phyloP scores from a whole-genome alignment of 768 basidiomycete species.

The Termitomyces eurrhizus region DNA sequence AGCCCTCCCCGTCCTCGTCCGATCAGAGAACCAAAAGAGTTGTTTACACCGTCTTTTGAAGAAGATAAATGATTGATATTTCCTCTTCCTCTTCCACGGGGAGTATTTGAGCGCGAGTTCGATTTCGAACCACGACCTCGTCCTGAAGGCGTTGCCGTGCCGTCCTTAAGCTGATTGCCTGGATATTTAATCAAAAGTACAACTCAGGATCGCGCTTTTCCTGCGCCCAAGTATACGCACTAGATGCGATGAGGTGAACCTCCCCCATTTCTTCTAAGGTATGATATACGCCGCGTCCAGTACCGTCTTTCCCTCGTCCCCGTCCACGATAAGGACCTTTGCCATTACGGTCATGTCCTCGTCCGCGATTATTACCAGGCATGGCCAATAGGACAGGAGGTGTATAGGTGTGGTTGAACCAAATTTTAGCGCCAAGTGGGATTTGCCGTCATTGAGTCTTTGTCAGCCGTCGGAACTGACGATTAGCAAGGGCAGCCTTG shows the following conservation, averaged over 20 bases:
- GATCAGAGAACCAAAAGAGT: not conserved
- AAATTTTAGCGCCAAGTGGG: not conserved
- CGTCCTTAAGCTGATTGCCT: conserved; percentile 13
- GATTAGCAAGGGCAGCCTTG: too few species aligned
- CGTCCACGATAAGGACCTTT: conserved; percentile 20
- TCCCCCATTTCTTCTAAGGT: conserved; percentile 18
- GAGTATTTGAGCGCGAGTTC: conserved; percentile 14
- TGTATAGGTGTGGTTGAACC: not conserved
- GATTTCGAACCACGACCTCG: conserved; percentile 12
- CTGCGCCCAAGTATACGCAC: conserved; percentile 20
- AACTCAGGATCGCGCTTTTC: conserved; percentile 3
- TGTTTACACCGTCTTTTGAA: conserved; percentile 2
- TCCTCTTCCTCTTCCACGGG: conserved; percentile 20
- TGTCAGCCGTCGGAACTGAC: conserved; percentile 1
- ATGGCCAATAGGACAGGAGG: not conserved
- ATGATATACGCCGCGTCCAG: conserved; percentile 19
- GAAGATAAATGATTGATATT: not conserved
- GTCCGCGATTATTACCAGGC: conserved; percentile 10
- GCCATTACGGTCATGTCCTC: conserved; percentile 12
- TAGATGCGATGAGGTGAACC: conserved; percentile 18
- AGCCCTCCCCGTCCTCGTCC: conserved; percentile 12
- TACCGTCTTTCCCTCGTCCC: conserved; percentile 21
- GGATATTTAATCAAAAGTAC: conserved; percentile 10
- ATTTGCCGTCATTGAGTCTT: not conserved
- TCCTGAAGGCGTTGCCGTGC: conserved; percentile 18